Evolutionary conservation across 75 land plant species (phyloP), one percentile per base, ranked within the genome.

Genomic region (Isoetes taiwanensis): DNA sequence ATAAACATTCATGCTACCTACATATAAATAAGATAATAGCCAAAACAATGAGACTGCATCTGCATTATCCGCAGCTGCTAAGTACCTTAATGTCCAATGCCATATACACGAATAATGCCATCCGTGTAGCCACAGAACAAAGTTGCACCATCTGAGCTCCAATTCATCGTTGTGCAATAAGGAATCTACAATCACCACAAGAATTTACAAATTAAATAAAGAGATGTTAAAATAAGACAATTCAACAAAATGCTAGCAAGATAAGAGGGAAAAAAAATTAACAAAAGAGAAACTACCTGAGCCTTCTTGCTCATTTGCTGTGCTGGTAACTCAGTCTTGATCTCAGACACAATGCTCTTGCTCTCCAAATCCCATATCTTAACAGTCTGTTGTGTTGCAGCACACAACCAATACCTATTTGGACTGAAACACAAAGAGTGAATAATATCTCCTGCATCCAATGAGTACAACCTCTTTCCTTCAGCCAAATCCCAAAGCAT

Each of bases 281-380:
- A n/a, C n/a, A n/a, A n/a, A n/a, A n/a, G n/a, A n/a, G n/a, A n/a
- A n/a, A n/a, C n/a, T n/a, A n/a, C n/a, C n/a, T n/a, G n/a, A n/a
- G n/a, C n/a, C n/a, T n/a, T n/a, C n/a, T n/a, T n/a, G n/a, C n/a
- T n/a, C n/a, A n/a, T n/a, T n/a, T n/a, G n/a, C n/a, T n/a, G n/a
- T n/a, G n/a, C n/a, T n/a, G n/a, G n/a, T n/a, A 54, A 61, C 20
- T 87, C 88, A n/a, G 80, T 73, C 67, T 65, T 74, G 24, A 80
- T 57, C 35, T 87, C 94, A 43, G 75, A 76, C 14, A 87, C 88
- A 63, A 83, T 61, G 63, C 66, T 69, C 78, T 86, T 87, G 75
- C 88, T 83, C 76, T 87, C 94, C 57, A 87, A 58, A 63, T 87
- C 94, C 94, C 89, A 86, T 38, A 86, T 82, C 82, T 78, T 85